Evolutionary conservation across 352 stramenopile genomes (phyloP), one percentile per base, ranked within the genome.

Genomic region (Pythium utonaiense): DNA sequence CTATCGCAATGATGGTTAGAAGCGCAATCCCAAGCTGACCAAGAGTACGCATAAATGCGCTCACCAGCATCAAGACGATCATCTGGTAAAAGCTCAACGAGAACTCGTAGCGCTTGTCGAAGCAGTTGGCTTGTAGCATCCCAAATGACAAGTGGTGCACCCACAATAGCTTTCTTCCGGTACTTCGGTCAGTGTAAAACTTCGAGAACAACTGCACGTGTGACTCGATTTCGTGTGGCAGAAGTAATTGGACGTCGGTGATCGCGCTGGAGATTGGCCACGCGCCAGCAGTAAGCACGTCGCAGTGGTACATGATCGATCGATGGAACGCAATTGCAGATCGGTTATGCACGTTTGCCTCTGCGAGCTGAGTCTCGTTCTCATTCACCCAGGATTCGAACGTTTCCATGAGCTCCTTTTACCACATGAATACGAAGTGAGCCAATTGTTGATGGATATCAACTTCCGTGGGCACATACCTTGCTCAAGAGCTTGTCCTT

Each of bases 401-500:
- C 19, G 78, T 67, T 10, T 73, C 54, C 36, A 88, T 71, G 24
- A 91, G 64, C 53, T 91, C 83, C 86, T 95, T n/a, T n/a, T n/a
- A n/a, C n/a, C n/a, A n/a, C n/a, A n/a, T n/a, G n/a, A n/a, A n/a
- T n/a, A n/a, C n/a, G n/a, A n/a, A n/a, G n/a, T n/a, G n/a, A 6
- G 8, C 36, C 36, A 6, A 41, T 41, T 16, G 34, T 17, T 41
- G 34, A 41, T 6, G 34, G 17, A n/a, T n/a, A n/a, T n/a, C n/a
- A n/a, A n/a, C n/a, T n/a, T n/a, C n/a, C n/a, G n/a, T n/a, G n/a
- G n/a, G n/a, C n/a, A n/a, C 63, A 10, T 55, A 95, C 86, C 69
- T 89, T 88, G 82, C 83, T 92, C 41, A 92, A 36, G 52, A 91
- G 64, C 57, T 95, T 95, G 63, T 95, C 86, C 49, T 91, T 89